phyloP scores from a whole-genome alignment of 1,284 basidiomycete genomes.

The Wallemia ichthyophaga region DNA sequence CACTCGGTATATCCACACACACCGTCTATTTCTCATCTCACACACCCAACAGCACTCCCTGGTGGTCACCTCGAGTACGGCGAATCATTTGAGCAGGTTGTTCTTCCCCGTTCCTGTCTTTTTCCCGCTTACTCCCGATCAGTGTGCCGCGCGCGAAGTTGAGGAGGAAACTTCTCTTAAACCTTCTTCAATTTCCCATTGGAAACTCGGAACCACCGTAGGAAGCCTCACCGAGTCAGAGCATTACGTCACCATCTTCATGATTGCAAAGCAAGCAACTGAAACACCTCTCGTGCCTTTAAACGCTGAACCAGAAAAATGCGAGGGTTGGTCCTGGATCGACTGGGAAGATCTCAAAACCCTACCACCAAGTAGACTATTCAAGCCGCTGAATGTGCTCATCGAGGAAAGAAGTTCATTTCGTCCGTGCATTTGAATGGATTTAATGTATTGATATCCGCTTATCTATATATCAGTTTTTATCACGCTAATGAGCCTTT shows the following conservation, averaged over 20 bases:
- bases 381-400: not conserved
- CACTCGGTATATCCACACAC: not conserved
- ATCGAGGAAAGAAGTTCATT: not conserved
- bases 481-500: constrained; percentile 5
- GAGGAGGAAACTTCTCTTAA: not conserved
- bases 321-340: not conserved
- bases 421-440: not conserved
- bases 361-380: not conserved
- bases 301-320: not conserved
- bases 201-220: not conserved
- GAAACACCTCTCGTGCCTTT: not conserved
- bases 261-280: not conserved
- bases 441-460: not conserved
- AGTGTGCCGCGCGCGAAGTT: not conserved
- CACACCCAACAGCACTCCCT: not conserved
- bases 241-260: constrained; percentile 1
- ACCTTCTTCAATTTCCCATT: not conserved
- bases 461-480: not conserved
- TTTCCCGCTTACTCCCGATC: not conserved
- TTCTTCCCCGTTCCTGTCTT: not conserved
- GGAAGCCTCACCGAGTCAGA: not conserved
- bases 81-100: constrained; percentile 1
- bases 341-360: not conserved
- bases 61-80: not conserved
- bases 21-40: not conserved